Conservation (phyloP, 2,329 filamentous ascomycete genomes). For the Fusarium nematophilum region DNA sequence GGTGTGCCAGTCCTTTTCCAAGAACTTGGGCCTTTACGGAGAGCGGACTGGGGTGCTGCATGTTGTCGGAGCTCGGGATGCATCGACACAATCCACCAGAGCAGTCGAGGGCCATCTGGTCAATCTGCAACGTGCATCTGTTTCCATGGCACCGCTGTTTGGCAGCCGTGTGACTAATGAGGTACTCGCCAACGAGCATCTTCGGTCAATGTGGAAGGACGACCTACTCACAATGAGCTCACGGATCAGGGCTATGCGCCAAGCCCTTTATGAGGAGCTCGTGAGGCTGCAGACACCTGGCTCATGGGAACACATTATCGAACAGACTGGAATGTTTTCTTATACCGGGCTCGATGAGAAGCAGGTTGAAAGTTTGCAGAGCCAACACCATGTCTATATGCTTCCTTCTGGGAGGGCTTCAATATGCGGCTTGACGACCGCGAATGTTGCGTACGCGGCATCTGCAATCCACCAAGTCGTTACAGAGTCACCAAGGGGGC, state of each 20-base stretch:
- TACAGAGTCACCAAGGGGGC: too few relatives aligned
- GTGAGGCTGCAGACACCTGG: conserved; percentile 87
- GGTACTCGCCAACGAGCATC: too few relatives aligned
- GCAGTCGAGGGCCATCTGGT: too few relatives aligned
- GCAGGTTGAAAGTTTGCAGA: conserved; percentile 76
- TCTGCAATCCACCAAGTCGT: too few relatives aligned
- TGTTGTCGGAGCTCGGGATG: conserved; percentile 12
- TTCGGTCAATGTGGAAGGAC: conserved; percentile 93
- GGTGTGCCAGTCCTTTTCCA: conserved; percentile 51
- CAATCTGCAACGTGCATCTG: too few relatives aligned
- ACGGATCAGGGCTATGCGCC: conserved; percentile 91
- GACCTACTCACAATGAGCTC: conserved; percentile 94
- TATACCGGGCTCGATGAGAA: conserved; percentile 82
- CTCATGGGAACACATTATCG: conserved; percentile 94
- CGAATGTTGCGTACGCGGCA: too few relatives aligned
- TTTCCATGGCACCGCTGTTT: too few relatives aligned
- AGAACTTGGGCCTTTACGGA: conserved; percentile 54
- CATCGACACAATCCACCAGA: too few relatives aligned
- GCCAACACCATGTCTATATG: conserved; percentile 82
- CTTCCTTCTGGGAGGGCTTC: conserved; percentile 36
- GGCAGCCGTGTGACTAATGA: too few relatives aligned
- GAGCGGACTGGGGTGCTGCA: conserved; percentile 47
- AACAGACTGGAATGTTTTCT: conserved; percentile 98
- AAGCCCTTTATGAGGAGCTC: conserved; percentile 80
- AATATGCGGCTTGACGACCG: conserved; percentile 33